Evolutionary conservation across 495 filamentous ascomycete species (phyloP), one percentile per base, ranked within the genome.

Genomic region (Hypoxylon intermedium): DNA sequence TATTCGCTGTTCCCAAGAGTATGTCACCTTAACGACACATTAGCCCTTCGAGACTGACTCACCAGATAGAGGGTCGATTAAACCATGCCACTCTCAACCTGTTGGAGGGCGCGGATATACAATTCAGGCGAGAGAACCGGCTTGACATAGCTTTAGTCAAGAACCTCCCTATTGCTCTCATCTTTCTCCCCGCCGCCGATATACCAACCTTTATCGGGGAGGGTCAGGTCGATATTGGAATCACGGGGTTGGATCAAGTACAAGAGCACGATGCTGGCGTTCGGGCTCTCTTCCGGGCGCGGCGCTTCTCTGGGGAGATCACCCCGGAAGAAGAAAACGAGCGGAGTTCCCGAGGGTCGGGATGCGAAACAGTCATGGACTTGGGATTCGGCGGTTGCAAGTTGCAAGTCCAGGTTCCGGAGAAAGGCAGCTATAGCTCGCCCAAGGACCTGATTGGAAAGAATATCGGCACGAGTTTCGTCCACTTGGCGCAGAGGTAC

Each of bases 1-100:
- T 98, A 57, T 97, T 98, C 70, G 94, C 94, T 54, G 91, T 98
- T 16, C 94, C 94, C 38, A 98, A 98, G 79, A 98, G 92, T 91
- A 78, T 74, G 89, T 86, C 20, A 3, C 41, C 24, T 49, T 61
- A 36, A 61, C 59, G 34, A 15, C 13, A 20, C 41, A 9, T 36
- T 30, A 31, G 38, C n/a, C 45, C 12, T 44, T 20, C 18, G 9
- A 58, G 16, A 34, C 68, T 71, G 58, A 71, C 50, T 51, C 49
- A 34, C 59, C 45, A 15, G 30, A 74, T 65, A 96, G 93, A 98
- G 88, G 94, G 94, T 46, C 87, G 94, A 53, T 85, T 98, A 13
- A 86, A 96, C 75, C 83, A 91, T 77, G 83, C 89, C 42, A 83
- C 87, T 53, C 83, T 98, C 19, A 90, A 97, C 73, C 87, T 98